Evolutionary conservation across 768 basidiomycete species (phyloP).

Genomic region (Podaxis carcinomalis): DNA sequence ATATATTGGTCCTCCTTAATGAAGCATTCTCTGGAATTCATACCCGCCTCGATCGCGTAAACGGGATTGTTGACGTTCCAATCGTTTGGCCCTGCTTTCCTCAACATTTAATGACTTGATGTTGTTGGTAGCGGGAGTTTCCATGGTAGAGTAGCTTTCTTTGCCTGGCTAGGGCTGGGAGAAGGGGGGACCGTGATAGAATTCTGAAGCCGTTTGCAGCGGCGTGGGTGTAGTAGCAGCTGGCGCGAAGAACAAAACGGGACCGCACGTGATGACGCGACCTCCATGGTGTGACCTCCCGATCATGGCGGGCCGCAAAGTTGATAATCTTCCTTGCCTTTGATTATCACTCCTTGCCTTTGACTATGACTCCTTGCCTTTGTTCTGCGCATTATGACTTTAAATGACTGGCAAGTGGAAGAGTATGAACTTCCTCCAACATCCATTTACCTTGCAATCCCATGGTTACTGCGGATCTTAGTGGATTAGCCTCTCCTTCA

Average conservation of each 20-base stretch:
- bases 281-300: background rate
- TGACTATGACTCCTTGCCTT: no score
- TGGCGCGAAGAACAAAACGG: background rate
- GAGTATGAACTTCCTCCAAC: no score
- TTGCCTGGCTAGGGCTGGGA: no score
- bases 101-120: slow-evolving; percentile 31
- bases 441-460: no score
- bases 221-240: background rate
- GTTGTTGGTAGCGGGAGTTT: background rate
- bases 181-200: background rate
- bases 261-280: background rate
- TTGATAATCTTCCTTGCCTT: no score
- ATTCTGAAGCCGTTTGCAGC: background rate
- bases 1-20: background rate
- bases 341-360: no score
- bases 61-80: slow-evolving; percentile 59
- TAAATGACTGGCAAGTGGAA: no score
- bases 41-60: slow-evolving; percentile 69
- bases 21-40: slow-evolving; percentile 17
- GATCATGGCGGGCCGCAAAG: background rate
- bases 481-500: no score
- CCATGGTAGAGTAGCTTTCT: background rate
- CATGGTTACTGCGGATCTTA: no score
- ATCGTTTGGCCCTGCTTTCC: slow-evolving; percentile 56
- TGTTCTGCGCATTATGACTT: no score